Evolutionary conservation across 257 asterid species (phyloP).

Genomic region (Solanum chmielewskii): DNA sequence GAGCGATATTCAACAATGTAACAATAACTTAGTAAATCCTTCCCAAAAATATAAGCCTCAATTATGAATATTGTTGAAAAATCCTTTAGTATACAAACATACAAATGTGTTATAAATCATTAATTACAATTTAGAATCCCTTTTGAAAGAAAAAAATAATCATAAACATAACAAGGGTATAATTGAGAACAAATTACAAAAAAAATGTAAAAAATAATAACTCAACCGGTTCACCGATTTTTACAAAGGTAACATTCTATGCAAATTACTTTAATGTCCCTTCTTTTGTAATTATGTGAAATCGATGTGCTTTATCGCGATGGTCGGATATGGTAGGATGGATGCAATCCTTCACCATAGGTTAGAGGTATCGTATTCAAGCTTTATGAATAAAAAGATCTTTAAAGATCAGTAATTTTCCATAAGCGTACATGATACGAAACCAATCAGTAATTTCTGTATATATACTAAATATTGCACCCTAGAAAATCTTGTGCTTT

Average conservation of each 20-base stretch:
- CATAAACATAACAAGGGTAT: neutral
- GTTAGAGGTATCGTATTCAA: neutral
- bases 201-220: neutral
- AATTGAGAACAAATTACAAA: neutral
- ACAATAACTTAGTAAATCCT: neutral
- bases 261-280: neutral
- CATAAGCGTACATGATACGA: no score
- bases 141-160: neutral
- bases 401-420: no score
- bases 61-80: neutral
- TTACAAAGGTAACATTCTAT: constrained; percentile 6
- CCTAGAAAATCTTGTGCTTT: neutral
- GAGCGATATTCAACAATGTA: neutral
- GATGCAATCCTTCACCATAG: fast-evolving
- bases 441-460: no score
- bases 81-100: neutral
- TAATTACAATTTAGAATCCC: neutral
- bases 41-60: neutral
- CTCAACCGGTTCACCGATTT: constrained; percentile 6
- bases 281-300: neutral
- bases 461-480: neutral
- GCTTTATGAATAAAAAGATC: neutral
- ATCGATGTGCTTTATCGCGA: neutral
- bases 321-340: neutral
- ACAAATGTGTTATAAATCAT: neutral